Evolutionary conservation across 768 basidiomycete species (phyloP).

Genomic region (Phylloporus arenicola): DNA sequence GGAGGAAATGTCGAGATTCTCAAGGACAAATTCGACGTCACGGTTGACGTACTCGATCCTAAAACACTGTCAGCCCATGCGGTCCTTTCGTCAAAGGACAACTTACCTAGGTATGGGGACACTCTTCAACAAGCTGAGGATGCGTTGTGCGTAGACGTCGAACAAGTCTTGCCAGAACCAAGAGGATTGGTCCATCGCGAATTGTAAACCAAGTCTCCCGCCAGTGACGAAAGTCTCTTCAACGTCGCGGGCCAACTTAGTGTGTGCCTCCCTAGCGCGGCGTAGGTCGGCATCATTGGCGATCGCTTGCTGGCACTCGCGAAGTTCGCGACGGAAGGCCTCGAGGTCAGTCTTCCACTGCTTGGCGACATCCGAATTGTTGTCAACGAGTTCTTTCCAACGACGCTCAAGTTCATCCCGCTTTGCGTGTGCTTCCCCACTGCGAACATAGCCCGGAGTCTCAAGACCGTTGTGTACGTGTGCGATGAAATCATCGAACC

Average conservation of each 20-base stretch:
- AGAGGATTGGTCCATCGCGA: constrained; percentile 53
- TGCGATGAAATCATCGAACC: constrained; percentile 51
- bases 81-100: not conserved
- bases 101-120: constrained; percentile 66
- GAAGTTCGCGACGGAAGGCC: constrained; percentile 40
- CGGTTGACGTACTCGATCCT: constrained; percentile 69
- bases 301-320: constrained; percentile 42
- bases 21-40: constrained; percentile 68
- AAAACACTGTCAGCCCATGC: not conserved
- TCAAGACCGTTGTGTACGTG: constrained; percentile 43
- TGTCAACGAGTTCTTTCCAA: constrained; percentile 47
- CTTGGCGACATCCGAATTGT: constrained; percentile 35
- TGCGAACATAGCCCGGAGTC: constrained; percentile 47
- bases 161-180: constrained; percentile 83
- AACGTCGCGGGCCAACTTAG: constrained; percentile 44
- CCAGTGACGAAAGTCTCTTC: constrained; percentile 37
- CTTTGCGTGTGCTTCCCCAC: constrained; percentile 38
- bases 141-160: constrained; percentile 68
- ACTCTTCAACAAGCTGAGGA: constrained; percentile 47
- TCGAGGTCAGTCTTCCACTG: constrained; percentile 52
- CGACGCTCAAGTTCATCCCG: constrained; percentile 43
- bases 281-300: constrained; percentile 46
- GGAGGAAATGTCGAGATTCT: constrained; percentile 66
- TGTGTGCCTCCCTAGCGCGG: constrained; percentile 43
- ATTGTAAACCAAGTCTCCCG: constrained; percentile 42